phyloP scores from a whole-genome alignment of 2,329 filamentous ascomycete species.

The Claviceps sp. region DNA sequence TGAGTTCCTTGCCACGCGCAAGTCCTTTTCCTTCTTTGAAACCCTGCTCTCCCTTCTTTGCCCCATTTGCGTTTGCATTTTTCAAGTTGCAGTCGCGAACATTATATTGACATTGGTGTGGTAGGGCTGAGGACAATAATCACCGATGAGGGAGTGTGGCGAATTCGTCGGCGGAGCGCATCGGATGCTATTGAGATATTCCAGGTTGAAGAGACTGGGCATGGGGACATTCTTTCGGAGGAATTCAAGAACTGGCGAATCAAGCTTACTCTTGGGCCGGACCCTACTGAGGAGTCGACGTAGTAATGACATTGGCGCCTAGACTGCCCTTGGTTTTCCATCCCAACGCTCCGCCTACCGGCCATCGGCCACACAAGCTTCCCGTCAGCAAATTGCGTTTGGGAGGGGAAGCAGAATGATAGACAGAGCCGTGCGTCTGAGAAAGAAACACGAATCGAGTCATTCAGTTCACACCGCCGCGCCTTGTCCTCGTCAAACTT shows the following conservation, averaged over 20 bases:
- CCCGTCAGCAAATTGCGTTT: background rate
- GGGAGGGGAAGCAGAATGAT: background rate
- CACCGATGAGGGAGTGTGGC: slow-evolving; percentile 66
- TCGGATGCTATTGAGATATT: slow-evolving; percentile 58
- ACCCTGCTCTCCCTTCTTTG: background rate
- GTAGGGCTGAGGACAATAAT: slow-evolving; percentile 50
- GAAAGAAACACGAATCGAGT: background rate
- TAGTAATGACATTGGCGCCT: slow-evolving; percentile 9
- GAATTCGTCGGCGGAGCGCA: slow-evolving; percentile 54
- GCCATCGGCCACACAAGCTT: no score
- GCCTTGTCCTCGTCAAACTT: slow-evolving; percentile 76
- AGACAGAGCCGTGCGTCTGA: no score
- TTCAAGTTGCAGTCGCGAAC: no score
- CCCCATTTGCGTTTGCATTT: no score
- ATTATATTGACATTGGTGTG: background rate
- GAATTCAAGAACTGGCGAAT: slow-evolving; percentile 67
- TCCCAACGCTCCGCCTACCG: slow-evolving; percentile 52
- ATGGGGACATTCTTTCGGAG: slow-evolving; percentile 62
- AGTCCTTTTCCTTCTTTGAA: background rate
- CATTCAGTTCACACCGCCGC: slow-evolving; percentile 24
- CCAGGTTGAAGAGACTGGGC: slow-evolving; percentile 58
- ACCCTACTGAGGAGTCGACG: background rate
- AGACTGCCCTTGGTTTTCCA: slow-evolving; percentile 60
- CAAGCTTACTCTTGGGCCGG: slow-evolving; percentile 30
- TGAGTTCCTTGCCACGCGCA: background rate